These are phyloP conservation scores for Rhizopus delemar DNA, from an alignment of 371 early-diverging fungal genomes.

Conservation along the genomic window DNA sequence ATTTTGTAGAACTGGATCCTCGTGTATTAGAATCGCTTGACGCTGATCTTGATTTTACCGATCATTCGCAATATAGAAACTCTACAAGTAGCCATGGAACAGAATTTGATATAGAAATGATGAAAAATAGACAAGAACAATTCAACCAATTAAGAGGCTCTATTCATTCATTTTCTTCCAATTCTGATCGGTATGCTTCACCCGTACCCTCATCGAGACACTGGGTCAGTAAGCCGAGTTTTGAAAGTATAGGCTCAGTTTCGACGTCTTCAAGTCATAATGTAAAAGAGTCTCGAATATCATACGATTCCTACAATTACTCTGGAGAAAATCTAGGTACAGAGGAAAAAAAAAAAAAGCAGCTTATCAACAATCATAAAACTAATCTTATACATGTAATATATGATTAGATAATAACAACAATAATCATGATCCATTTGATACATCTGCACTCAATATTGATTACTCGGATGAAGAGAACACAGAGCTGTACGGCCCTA, in stretches of 20 bases:
- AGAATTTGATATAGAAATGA: constrained; percentile 8
- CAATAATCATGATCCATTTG: constrained; percentile 16
- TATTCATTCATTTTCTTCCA: constrained; percentile 28
- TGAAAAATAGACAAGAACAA: background rate
- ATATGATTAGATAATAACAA: background rate
- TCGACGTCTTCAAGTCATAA: background rate
- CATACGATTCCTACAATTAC: background rate
- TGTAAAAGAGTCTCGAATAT: background rate
- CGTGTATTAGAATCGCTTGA: constrained; percentile 51
- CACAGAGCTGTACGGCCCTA: background rate
- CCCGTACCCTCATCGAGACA: constrained; percentile 15
- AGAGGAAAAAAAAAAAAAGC: too few species aligned
- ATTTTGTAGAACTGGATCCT: constrained; percentile 59
- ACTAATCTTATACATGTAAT: background rate
- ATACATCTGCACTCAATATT: constrained; percentile 44
- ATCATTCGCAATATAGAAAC: constrained; percentile 23
- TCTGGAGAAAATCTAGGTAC: constrained; percentile 1
- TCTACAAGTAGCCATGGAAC: constrained; percentile 27
- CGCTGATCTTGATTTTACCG: constrained; percentile 37
- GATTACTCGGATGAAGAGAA: constrained; percentile 47
- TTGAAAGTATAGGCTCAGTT: constrained; percentile 32
- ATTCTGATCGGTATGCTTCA: constrained; percentile 29
- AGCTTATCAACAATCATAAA: background rate
- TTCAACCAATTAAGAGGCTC: constrained; percentile 11
- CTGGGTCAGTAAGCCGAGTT: constrained; percentile 28